Conservation (phyloP, 306 rosid species). For the Carpinus viminea region DNA sequence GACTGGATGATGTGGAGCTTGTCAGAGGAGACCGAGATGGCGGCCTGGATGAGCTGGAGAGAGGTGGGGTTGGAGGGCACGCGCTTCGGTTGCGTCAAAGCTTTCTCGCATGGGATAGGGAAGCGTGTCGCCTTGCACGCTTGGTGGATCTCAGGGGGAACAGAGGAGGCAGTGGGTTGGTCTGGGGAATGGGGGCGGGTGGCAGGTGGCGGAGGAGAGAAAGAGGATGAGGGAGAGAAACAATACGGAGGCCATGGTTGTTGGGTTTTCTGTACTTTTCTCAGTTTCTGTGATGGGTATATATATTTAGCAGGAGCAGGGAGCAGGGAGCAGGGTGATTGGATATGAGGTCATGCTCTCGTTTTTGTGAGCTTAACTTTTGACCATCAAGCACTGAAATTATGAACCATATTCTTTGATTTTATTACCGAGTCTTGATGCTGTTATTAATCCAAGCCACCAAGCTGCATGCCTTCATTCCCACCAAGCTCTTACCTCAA, state of each 20-base stretch:
- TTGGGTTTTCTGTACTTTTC: conserved; percentile 19
- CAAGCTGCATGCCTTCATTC: too few relatives aligned
- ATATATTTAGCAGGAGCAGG: too few relatives aligned
- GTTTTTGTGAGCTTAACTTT: too few relatives aligned
- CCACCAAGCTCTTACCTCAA: too few relatives aligned
- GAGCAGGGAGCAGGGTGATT: too few relatives aligned
- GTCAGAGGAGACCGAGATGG: conserved; percentile 40
- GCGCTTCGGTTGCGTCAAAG: conserved; percentile 31
- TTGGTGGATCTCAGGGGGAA: conserved; percentile 25
- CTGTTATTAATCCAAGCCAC: too few relatives aligned
- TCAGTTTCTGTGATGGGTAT: too few relatives aligned
- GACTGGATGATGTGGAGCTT: conserved; percentile 55
- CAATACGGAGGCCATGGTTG: conserved; percentile 55
- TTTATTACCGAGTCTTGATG: too few relatives aligned
- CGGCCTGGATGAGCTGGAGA: conserved; percentile 45
- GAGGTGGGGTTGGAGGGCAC: conserved; percentile 41
- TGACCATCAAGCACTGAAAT: too few relatives aligned
- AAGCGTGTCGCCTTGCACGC: conserved; percentile 85
- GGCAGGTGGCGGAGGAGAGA: conserved; percentile 51
- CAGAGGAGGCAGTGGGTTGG: neutral
- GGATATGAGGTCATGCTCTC: too few relatives aligned
- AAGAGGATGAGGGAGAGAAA: conserved; percentile 42
- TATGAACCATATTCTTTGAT: too few relatives aligned
- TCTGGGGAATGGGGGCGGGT: neutral
- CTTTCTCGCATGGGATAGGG: conserved; percentile 49